phyloP scores from a whole-genome alignment of 2,329 filamentous ascomycete species.

The Xylariaceae sp. region DNA sequence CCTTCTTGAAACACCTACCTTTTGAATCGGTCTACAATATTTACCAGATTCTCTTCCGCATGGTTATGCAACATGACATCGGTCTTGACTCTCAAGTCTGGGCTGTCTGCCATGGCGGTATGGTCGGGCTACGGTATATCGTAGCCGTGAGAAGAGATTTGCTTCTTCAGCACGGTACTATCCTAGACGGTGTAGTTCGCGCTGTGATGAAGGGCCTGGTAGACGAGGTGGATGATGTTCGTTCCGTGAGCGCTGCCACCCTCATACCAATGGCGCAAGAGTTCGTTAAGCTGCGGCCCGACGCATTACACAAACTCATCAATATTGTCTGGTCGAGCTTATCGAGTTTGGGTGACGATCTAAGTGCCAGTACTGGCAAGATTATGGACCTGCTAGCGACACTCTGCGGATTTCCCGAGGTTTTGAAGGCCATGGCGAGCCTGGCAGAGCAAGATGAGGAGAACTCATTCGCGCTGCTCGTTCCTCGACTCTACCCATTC shows the following conservation, averaged over 20 bases:
- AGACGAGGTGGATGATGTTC: slow-evolving; percentile 90
- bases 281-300: slow-evolving; percentile 78
- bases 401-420: slow-evolving; percentile 88
- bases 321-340: slow-evolving; percentile 97
- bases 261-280: slow-evolving; percentile 94
- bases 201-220: slow-evolving; percentile 93
- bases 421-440: slow-evolving; percentile 86
- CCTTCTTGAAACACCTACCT: slow-evolving; percentile 78
- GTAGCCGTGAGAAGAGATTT: slow-evolving; percentile 93
- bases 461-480: slow-evolving; percentile 85
- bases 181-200: slow-evolving; percentile 88
- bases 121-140: slow-evolving; percentile 93
- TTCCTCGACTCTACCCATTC: slow-evolving; percentile 93
- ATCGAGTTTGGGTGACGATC: slow-evolving; percentile 91
- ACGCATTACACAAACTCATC: slow-evolving; percentile 74
- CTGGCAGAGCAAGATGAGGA: slow-evolving; percentile 79
- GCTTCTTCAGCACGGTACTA: slow-evolving; percentile 71
- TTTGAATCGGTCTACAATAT: slow-evolving; percentile 74
- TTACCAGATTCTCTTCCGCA: slow-evolving; percentile 76
- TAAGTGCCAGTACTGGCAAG: slow-evolving; percentile 93
- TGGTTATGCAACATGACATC: slow-evolving; percentile 87
- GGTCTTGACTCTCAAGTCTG: slow-evolving; percentile 70
- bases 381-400: slow-evolving; percentile 98
- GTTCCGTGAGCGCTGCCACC: slow-evolving; percentile 95
- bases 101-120: slow-evolving; percentile 95